Conservation (phyloP, 257 asterid genomes). For the Solanum pinnatisectum region DNA sequence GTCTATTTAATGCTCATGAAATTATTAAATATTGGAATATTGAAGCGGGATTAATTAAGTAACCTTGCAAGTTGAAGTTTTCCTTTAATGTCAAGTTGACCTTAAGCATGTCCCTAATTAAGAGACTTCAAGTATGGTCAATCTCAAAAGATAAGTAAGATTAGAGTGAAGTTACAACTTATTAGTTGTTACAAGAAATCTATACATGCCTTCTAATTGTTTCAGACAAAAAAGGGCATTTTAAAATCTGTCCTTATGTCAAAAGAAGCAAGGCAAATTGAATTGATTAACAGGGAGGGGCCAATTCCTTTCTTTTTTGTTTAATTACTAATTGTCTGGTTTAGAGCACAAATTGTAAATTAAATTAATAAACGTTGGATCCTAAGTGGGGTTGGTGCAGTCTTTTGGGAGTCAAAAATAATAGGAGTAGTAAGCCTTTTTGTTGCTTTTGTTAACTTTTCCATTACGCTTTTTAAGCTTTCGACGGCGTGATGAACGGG, state of each 20-base stretch:
- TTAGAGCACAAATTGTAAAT: background rate
- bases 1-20: background rate
- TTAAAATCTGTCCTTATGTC: background rate
- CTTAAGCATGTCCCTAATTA: background rate
- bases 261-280: background rate
- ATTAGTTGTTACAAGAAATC: background rate
- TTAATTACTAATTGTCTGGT: background rate
- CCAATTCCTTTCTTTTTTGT: background rate
- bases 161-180: background rate
- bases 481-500: conserved; percentile 3
- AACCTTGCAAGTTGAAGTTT: background rate
- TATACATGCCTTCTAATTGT: background rate
- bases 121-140: background rate
- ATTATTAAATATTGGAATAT: background rate
- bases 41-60: too few species aligned
- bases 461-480: background rate
- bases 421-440: background rate
- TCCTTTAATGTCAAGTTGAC: background rate
- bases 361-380: background rate
- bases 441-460: background rate
- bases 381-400: background rate
- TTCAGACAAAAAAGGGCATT: background rate
- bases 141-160: background rate
- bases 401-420: background rate
- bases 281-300: background rate